Base-by-base conservation (phyloP, 108 stramenopile genomes). In the Mediolabrus comicus region DNA sequence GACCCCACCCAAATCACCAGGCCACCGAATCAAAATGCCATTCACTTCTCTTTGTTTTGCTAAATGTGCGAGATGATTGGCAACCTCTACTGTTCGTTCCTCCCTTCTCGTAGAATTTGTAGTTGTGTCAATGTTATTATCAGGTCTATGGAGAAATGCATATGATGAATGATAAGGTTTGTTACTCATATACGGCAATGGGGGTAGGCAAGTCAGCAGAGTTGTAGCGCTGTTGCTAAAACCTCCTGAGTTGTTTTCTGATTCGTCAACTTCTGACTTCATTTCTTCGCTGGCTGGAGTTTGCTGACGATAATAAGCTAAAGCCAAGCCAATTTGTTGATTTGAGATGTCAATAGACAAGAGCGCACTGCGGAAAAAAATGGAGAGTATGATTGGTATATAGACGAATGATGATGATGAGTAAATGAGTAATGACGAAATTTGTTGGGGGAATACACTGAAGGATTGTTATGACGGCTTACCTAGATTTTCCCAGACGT, bases 1-100 rank as follows among this genome's bases (percentile, higher is more conserved):
- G 35, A 43, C 22, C 39, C 73, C 53, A n/a, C 49, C 59, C 34
- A 41, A 35, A 66, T 46, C 65, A 1, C 73, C 73, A 24, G 73
- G 73, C 73, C 73, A 74, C 41, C 73, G 46, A 7, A 74, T 59
- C 35, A 67, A 35, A 19, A 74, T 63, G 3, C 73, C 65, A 51
- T 74, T 66, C 41, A 74, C 65, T 27, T 65, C 28, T 53, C 64
- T 30, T 7, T 67, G 31, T 4, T n/a, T 61, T n/a, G 73, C 65
- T 36, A 74, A 41, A 32, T 67, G 65, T 16, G 65, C 59, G 17
- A 74, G 52, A 29, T 74, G 65, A 39, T 49, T 31, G 6, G 65
- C 73, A 38, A 74, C 27, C 52, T 74, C 73, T 25, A 74, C 27
- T 17, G 73, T 74, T 26, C 65, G 65, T 27, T 66, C 52, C 0